phyloP scores from a whole-genome alignment of 2,329 filamentous ascomycete species.

The Ophiostoma fasciatum region DNA sequence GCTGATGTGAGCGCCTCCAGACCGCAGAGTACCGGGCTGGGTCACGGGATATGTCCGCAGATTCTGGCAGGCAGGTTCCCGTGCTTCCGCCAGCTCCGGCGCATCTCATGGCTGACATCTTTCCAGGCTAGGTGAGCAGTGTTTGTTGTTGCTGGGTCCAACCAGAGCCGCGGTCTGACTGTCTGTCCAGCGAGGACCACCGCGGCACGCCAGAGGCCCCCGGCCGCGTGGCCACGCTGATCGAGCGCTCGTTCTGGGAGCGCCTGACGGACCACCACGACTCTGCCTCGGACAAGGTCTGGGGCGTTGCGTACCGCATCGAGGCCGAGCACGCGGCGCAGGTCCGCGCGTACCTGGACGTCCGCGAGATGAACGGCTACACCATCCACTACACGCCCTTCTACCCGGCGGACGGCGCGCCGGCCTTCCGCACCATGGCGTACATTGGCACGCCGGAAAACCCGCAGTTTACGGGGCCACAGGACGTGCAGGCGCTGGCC shows the following conservation, averaged over 20 bases:
- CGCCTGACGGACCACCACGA: constrained; percentile 55
- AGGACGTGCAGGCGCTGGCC: constrained; percentile 64
- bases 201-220: constrained; percentile 78
- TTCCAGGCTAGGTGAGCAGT: no score
- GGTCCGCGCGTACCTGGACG: constrained; percentile 80
- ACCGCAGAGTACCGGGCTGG: constrained; percentile 73
- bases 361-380: constrained; percentile 95
- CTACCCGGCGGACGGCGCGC: constrained; percentile 37
- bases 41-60: constrained; percentile 86
- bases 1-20: constrained; percentile 27
- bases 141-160: no score
- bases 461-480: constrained; percentile 76
- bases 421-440: constrained; percentile 46
- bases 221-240: constrained; percentile 84
- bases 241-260: constrained; percentile 72
- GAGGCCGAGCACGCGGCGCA: constrained; percentile 54
- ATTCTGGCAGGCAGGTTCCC: constrained; percentile 87
- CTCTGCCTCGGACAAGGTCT: constrained; percentile 51
- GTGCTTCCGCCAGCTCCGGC: no score
- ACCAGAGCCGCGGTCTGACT: no score
- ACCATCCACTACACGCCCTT: constrained; percentile 85
- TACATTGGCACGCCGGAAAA: constrained; percentile 94
- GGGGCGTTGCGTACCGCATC: constrained; percentile 90
- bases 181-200: constrained; percentile 76
- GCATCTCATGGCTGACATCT: neutral